Conservation (phyloP, 179 eudicot genomes). For the Beta lomatogona region DNA sequence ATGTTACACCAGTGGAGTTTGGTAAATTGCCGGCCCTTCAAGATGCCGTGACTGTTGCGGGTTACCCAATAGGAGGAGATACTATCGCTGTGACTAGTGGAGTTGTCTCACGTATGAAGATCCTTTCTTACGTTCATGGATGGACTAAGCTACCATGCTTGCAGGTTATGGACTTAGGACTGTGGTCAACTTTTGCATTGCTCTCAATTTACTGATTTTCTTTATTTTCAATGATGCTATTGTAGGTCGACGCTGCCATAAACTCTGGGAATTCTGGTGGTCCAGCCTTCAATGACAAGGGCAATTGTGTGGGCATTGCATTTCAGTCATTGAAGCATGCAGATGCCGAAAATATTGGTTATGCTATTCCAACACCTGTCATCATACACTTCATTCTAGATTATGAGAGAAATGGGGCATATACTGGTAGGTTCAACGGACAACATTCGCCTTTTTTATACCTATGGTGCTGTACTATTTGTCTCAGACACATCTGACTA, state of each 20-base stretch:
- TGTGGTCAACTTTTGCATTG: background rate
- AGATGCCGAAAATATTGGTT: conserved; percentile 87
- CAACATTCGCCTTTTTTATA: conserved; percentile 1
- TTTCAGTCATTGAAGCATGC: conserved; percentile 87
- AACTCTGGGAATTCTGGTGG: conserved; percentile 97
- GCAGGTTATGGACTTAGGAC: conserved; percentile 49
- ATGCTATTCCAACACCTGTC: conserved; percentile 94
- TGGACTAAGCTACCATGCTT: conserved; percentile 91
- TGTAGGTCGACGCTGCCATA: conserved; percentile 95
- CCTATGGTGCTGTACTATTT: background rate
- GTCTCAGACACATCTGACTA: background rate
- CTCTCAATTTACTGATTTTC: background rate
- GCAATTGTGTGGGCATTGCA: conserved; percentile 92
- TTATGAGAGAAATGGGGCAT: conserved; percentile 84
- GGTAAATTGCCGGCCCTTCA: conserved; percentile 89
- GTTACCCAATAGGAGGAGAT: conserved; percentile 94
- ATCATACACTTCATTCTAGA: conserved; percentile 82
- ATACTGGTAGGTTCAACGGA: conserved; percentile 58
- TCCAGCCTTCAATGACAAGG: conserved; percentile 79
- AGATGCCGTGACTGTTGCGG: conserved; percentile 95
- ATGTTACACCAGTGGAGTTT: conserved; percentile 73
- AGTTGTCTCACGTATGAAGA: conserved; percentile 89
- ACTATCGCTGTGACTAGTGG: conserved; percentile 94
- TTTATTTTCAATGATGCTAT: background rate
- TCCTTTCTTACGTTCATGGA: conserved; percentile 83